Base-by-base conservation (phyloP, 305 asterid species). In the Stenogyne calaminthoides region DNA sequence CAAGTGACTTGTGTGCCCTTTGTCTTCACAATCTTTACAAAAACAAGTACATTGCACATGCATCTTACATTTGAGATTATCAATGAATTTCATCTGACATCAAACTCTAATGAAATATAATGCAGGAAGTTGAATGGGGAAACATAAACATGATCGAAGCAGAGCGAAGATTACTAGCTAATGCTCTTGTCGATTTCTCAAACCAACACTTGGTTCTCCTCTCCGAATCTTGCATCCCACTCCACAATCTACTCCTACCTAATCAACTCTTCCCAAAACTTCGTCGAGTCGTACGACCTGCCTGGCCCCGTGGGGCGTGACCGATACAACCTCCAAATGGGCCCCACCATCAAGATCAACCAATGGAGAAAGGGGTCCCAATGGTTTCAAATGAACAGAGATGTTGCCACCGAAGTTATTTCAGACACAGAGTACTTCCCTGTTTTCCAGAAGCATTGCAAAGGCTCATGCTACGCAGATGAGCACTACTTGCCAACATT, bases 311-410 rank as follows among this genome's bases (percentile, higher is more conserved):
- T 89, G 0, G 99, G 96, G 0, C 89, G 84, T 0, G 98, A 98
- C 9, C 83, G 99, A 0, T 92, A 91, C 72, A 81, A 25, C 54
- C 69, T 0, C 12, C 44, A 3, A 1, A 90, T 95, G 98, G 47
- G 64, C 9, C 97, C 98, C 34, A 64, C 69, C 0, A 82, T 95
- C 67, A 72, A 36, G 16, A 64, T 88, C 3, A 7, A 71, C 0
- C 84, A 90, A 8, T 92, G 99, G 99, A 68, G 94, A 27, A 95
- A 95, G 44, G 99, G 98, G 16, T 88, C 97, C 52, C 97, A 95
- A 57, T 92, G 98, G 99, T 94, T 94, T 9, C 88, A 76, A 15
- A 83, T 88, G 64, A 89, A 89, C 29, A 74, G 97, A 7, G 71
- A 49, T 14, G 84, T 92, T 0, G 98, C 97, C 1, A 0, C 87